These are phyloP conservation scores for Trifolium repens DNA, from an alignment of 306 rosid genomes.

Conservation along the genomic window DNA sequence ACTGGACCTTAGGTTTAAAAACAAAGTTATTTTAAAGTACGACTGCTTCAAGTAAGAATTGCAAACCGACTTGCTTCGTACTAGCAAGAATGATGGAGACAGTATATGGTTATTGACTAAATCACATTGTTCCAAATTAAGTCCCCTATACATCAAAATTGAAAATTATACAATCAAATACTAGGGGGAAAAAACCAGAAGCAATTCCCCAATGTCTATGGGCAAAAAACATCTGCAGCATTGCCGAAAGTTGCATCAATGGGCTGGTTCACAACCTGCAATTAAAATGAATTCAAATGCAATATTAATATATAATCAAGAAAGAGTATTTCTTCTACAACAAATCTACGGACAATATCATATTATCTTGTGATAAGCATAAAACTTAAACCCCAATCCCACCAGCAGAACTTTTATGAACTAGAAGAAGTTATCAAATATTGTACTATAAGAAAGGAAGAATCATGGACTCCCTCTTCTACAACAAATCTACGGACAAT, in stretches of 20 bases:
- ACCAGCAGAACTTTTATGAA: background rate
- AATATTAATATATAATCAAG: conserved; percentile 36
- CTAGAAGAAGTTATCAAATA: conserved; percentile 1
- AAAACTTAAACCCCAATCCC: conserved; percentile 2
- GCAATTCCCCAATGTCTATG: conserved; percentile 53
- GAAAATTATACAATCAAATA: no score
- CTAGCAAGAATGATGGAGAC: no score
- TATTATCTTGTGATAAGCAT: background rate
- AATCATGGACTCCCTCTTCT: background rate
- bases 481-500: conserved; percentile 5
- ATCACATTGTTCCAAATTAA: no score
- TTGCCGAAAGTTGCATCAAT: conserved; percentile 44
- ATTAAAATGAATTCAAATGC: conserved; percentile 39
- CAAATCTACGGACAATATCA: conserved; percentile 17
- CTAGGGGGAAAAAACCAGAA: no score
- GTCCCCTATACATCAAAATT: no score
- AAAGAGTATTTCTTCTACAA: conserved; percentile 5
- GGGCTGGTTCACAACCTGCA: conserved; percentile 55
- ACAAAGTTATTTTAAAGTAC: no score
- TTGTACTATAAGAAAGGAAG: background rate
- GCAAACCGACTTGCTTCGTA: no score
- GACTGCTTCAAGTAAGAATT: no score
- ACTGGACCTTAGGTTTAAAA: no score
- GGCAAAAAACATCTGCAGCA: conserved; percentile 48
- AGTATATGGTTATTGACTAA: no score